Evolutionary conservation across 805 yeast genomes (phyloP).

Genomic region (Teunomyces aglyptinius): DNA sequence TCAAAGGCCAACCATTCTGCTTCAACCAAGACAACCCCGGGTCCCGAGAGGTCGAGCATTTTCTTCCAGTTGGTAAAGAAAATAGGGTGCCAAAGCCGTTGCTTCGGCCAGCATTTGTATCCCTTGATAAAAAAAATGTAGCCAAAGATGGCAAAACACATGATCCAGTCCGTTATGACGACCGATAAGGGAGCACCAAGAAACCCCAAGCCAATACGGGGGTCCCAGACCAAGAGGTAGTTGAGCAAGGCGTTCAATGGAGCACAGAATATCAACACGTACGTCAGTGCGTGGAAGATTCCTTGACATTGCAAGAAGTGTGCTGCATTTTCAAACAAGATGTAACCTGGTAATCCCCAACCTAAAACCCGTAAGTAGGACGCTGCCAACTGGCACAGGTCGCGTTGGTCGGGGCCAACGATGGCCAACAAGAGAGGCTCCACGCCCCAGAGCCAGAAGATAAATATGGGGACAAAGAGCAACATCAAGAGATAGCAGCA

Average conservation of each 20-base stretch:
- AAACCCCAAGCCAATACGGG: slow-evolving; percentile 56
- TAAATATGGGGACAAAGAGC: slow-evolving; percentile 53
- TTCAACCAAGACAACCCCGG: slow-evolving; percentile 73
- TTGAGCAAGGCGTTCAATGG: slow-evolving; percentile 70
- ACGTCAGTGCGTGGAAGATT: slow-evolving; percentile 76
- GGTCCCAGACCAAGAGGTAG: slow-evolving; percentile 67
- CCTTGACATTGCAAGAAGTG: slow-evolving; percentile 77
- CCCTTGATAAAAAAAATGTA: slow-evolving; percentile 48
- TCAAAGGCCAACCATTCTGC: slow-evolving; percentile 82
- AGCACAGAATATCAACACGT: slow-evolving; percentile 66
- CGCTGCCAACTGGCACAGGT: slow-evolving; percentile 52
- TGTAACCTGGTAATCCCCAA: slow-evolving; percentile 72
- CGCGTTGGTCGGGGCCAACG: slow-evolving; percentile 11
- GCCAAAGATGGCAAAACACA: slow-evolving; percentile 56
- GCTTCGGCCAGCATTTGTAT: slow-evolving; percentile 42
- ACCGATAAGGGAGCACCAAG: slow-evolving; percentile 78
- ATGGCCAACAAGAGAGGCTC: slow-evolving; percentile 41
- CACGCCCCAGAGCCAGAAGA: slow-evolving; percentile 61
- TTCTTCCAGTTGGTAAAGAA: slow-evolving; percentile 57
- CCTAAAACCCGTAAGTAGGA: slow-evolving; percentile 54
- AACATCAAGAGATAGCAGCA: slow-evolving; percentile 57
- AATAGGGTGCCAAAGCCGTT: slow-evolving; percentile 19
- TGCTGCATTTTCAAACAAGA: slow-evolving; percentile 69
- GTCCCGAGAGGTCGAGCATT: slow-evolving; percentile 64
- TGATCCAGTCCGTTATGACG: slow-evolving; percentile 65